Conservation (phyloP, 139 green algal genomes). For the Chlorella sp. region DNA sequence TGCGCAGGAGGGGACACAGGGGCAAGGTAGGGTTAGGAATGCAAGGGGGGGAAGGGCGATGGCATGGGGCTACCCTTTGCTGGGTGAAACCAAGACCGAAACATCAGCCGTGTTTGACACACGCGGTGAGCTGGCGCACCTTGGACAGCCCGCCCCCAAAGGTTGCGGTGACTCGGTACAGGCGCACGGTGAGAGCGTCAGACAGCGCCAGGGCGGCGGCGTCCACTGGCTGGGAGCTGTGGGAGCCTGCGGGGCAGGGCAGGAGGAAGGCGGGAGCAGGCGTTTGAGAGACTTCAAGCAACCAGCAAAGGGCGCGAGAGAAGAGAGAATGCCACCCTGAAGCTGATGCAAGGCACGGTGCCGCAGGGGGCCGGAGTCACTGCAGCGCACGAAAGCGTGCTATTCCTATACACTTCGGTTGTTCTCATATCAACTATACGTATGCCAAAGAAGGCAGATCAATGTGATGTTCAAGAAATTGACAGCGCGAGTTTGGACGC, state of each 20-base stretch:
- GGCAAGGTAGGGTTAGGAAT: neutral
- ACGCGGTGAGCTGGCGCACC: neutral
- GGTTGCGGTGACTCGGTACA: conserved; percentile 7
- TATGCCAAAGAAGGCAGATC: no score
- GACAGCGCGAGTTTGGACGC: no score
- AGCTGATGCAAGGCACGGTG: no score
- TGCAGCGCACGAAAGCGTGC: no score
- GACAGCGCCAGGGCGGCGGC: conserved; percentile 15
- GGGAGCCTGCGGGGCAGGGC: neutral
- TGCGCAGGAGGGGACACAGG: neutral
- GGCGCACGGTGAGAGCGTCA: conserved; percentile 28
- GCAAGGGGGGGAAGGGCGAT: neutral
- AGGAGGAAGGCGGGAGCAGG: neutral
- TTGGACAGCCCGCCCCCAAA: conserved; percentile 37
- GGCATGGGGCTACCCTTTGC: no score
- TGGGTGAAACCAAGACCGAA: no score
- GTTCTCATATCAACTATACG: no score
- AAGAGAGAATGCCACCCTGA: no score
- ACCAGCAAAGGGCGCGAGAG: neutral
- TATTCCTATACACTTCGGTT: no score
- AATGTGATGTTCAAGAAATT: no score
- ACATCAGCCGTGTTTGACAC: neutral
- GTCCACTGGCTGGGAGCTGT: neutral
- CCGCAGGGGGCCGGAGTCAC: no score
- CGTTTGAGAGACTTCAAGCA: neutral